Conservation (phyloP, 129 eudicot genomes). For the Chrysanthemum seticuspe region DNA sequence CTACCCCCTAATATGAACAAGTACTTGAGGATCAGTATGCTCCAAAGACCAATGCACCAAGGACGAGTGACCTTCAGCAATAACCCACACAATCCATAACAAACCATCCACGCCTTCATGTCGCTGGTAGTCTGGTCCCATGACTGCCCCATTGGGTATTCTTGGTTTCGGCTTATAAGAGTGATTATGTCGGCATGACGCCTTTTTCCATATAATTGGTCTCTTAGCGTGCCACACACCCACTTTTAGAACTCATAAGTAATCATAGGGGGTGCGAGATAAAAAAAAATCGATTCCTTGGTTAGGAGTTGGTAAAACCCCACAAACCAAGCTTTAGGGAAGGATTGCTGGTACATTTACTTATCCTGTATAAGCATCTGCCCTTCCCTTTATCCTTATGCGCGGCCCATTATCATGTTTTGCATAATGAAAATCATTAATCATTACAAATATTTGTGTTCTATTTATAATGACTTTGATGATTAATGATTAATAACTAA, state of each 20-base stretch:
- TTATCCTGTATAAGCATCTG: neutral
- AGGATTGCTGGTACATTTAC: slow-evolving; percentile 12
- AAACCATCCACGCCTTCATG: neutral
- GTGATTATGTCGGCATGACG: slow-evolving; percentile 16
- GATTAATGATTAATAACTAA: too few species aligned
- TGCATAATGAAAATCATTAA: slow-evolving; percentile 11
- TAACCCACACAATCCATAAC: neutral
- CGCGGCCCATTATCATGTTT: neutral
- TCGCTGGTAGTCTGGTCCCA: neutral
- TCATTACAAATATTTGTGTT: slow-evolving; percentile 19
- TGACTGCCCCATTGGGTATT: neutral
- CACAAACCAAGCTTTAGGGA: slow-evolving; percentile 25
- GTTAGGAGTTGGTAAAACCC: slow-evolving; percentile 35
- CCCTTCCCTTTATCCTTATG: slow-evolving; percentile 17
- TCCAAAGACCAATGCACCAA: neutral
- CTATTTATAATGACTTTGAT: too few species aligned
- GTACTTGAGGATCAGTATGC: too few species aligned
- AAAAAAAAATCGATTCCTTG: slow-evolving; percentile 32
- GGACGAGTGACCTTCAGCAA: slow-evolving; percentile 5
- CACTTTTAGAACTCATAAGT: slow-evolving; percentile 14
- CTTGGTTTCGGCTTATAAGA: slow-evolving; percentile 14
- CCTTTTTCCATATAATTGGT: slow-evolving; percentile 19
- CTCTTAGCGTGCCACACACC: slow-evolving; percentile 23
- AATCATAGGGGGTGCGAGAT: slow-evolving; percentile 27
- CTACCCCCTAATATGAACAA: too few species aligned